Base-by-base conservation (phyloP, 495 filamentous ascomycete species). In the Amorphotheca resinae region DNA sequence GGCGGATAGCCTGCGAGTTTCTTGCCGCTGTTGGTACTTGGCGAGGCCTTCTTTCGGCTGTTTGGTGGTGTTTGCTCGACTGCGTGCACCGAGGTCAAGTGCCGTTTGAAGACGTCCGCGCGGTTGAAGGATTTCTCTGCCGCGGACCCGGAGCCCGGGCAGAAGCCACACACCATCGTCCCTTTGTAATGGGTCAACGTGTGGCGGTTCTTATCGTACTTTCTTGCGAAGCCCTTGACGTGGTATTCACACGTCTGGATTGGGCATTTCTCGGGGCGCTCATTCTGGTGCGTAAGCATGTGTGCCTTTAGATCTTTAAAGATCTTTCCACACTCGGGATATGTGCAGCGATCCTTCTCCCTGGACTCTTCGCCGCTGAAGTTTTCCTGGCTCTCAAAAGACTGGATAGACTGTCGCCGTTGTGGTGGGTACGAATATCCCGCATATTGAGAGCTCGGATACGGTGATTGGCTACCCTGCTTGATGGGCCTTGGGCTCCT, bases 161-260 rank as follows among this genome's bases (percentile, higher is more conserved):
- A 99, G 62, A 99, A 96, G 9, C 89, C 88, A 59, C 91, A 99
- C 11, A 96, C 86, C 93, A 99, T 96, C 4, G 87, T 96, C 4
- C 93, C 93, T 61, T 96, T 96, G 70, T 99, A 99, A 52, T 99
- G 91, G 18, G 93, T 99, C 50, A 99, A 59, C 0, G 89, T 95
- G 57, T 99, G 91, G n/a, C 91, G 69, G 59, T 96, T 96, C 66
- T 95, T 96, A 62, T 99, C 91, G 55, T 99, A 99, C 55, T 96
- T 99, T 31, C 91, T 70, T 3, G 91, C 89, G 55, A 99, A 99
- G 1, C 91, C 91, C 61, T 95, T 96, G 45, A 73, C 72, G 62
- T 94, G 87, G 58, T 95, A 99, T 53, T 94, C 87, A 69, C 91
- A 99, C 8, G 75, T 91, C 44, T 79, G 67, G 42, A 96, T 95